phyloP scores from a whole-genome alignment of 2,329 filamentous ascomycete genomes.

The Aspergillus uvarum region DNA sequence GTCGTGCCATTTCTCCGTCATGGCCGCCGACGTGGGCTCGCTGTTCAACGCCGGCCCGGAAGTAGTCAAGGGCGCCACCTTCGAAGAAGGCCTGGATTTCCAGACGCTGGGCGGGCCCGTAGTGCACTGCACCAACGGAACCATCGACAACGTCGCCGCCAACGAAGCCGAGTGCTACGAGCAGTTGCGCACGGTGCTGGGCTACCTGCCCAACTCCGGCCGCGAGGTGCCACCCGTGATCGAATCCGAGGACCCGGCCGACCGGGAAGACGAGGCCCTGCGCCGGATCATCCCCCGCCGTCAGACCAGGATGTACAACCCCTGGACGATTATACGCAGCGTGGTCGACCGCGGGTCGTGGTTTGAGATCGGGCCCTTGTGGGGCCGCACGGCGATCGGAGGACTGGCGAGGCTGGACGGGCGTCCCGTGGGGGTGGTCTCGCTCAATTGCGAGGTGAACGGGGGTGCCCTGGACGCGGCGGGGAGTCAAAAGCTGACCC shows the following conservation, averaged over 20 bases:
- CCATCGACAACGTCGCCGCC: conserved; percentile 63
- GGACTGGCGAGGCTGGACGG: conserved; percentile 61
- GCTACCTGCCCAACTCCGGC: conserved; percentile 60
- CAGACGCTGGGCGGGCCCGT: conserved; percentile 60
- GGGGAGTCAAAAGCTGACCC: conserved; percentile 61
- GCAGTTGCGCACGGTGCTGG: conserved; percentile 58
- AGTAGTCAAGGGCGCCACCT: conserved; percentile 63
- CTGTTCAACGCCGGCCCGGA: conserved; percentile 65
- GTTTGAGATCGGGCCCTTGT: conserved; percentile 65
- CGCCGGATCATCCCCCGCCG: conserved; percentile 59
- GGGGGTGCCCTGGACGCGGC: conserved; percentile 61
- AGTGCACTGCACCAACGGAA: conserved; percentile 65
- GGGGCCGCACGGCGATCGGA: conserved; percentile 62
- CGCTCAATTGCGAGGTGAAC: conserved; percentile 61
- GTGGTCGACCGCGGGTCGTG: conserved; percentile 58
- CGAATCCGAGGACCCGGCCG: conserved; percentile 49
- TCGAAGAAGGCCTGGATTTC: conserved; percentile 61
- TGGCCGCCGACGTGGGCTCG: conserved; percentile 62
- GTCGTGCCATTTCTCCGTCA: conserved; percentile 64
- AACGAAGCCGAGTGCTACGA: conserved; percentile 63
- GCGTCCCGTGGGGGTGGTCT: conserved; percentile 59
- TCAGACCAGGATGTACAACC: conserved; percentile 61
- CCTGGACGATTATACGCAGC: conserved; percentile 56
- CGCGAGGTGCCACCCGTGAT: conserved; percentile 54
- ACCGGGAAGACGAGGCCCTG: conserved; percentile 51